Evolutionary conservation across 441 rosid genomes (phyloP), one percentile per base, ranked within the genome.

Genomic region (Arabidopsis hybrid): DNA sequence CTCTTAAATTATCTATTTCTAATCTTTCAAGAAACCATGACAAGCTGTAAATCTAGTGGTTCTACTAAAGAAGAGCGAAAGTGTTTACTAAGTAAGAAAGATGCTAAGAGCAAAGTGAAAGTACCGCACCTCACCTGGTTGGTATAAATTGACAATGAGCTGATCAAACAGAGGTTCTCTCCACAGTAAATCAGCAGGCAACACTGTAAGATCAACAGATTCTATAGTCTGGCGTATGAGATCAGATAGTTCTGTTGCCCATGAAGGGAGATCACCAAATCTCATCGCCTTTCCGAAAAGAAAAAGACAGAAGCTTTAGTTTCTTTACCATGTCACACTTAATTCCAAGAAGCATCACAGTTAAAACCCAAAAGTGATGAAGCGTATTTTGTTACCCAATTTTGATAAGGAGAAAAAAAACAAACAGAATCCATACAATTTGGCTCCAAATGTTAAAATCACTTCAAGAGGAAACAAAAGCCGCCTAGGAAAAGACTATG

Each of bases 81-180:
- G 0, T 14, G 47, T 47, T 64, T 47, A 46, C 55, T 26, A 3
- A 26, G 4, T 11, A 13, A 21, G 8, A 35, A n/a, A 51, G 40
- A 38, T 52, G 26, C 1, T 53, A 39, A 42, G 8, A 43, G 65
- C 8, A 43, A 35, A 43, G 57, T 17, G 32, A 69, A 57, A 49
- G 35, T 5, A 26, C 40, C 91, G 26, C 81, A 91, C 98, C 97
- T 90, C 90, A 68, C 96, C 92, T 60, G 93, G 96, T 71, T 84
- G 95, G 83, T 91, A 91, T 16, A 82, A 73, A 64, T 94, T 91
- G 69, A 78, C 92, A 73, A 91, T 91, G 3, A 94, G 82, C 65
- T 91, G 99, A 73, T 94, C 94, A 63, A 89, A 94, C 4, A 89
- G 80, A 26, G 96, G 97, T 46, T 91, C 90, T 49, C 98, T 88